phyloP scores from a whole-genome alignment of 768 basidiomycete species.

The Paxillus ammoniavirescens region DNA sequence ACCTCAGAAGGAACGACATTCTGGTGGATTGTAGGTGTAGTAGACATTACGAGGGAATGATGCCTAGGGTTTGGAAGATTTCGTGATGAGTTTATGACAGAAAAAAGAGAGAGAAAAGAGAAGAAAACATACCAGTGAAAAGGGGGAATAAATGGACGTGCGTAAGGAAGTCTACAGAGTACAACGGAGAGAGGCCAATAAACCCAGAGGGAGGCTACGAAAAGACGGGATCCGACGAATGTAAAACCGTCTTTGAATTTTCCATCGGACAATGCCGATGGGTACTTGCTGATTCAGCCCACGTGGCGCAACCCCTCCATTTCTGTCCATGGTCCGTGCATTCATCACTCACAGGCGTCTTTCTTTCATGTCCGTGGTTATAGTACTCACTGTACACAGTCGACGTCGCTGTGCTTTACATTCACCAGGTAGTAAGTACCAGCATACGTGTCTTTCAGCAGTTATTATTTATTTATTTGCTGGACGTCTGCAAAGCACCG shows the following conservation, averaged over 20 bases:
- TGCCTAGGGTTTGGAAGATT: slow-evolving; percentile 16
- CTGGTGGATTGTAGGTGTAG: slow-evolving; percentile 48
- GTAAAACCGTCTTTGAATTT: slow-evolving; percentile 22
- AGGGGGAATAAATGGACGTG: slow-evolving; percentile 34
- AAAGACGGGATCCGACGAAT: slow-evolving; percentile 26
- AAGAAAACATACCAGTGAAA: slow-evolving; percentile 21
- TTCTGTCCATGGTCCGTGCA: background rate
- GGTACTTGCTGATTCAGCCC: slow-evolving; percentile 27
- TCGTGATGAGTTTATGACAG: background rate
- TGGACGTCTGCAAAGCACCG: background rate
- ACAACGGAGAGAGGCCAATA: slow-evolving; percentile 31
- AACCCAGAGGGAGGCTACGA: slow-evolving; percentile 25
- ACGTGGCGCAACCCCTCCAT: slow-evolving; percentile 1
- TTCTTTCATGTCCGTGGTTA: background rate
- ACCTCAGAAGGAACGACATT: slow-evolving; percentile 89
- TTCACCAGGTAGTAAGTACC: too few species aligned
- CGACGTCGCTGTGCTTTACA: too few species aligned
- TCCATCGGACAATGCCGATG: slow-evolving; percentile 29
- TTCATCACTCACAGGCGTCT: background rate
- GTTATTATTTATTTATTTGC: too few species aligned
- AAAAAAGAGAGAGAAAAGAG: slow-evolving; percentile 3
- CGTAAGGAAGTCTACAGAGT: slow-evolving; percentile 39
- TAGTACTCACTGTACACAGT: too few species aligned
- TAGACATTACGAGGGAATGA: slow-evolving; percentile 37
- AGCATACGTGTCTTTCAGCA: too few species aligned